Evolutionary conservation across 495 filamentous ascomycete genomes (phyloP), one percentile per base, ranked within the genome.

Genomic region (Penicillium egyptiacum): DNA sequence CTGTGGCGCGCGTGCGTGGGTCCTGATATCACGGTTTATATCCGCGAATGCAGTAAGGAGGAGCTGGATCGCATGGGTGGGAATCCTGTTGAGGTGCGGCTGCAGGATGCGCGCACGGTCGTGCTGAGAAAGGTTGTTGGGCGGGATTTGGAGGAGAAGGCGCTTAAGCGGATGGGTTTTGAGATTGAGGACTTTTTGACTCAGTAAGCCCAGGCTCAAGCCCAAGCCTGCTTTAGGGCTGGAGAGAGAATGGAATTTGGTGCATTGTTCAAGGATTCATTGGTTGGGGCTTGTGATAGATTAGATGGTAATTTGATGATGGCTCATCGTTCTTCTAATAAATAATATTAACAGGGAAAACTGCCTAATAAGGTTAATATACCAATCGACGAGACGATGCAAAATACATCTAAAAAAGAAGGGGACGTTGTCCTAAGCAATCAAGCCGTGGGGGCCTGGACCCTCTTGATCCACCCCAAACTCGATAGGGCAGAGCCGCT

Each of bases 1-100:
- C 80, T 96, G 3, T 98, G 93, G 93, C 86, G 92, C 2, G 88
- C 89, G 2, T 88, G 90, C 50, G 81, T 93, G 0, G 92, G 90
- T 0, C 83, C 92, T 0, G 94, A 98, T 72, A 78, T 97, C 57
- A 96, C 91, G 0, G 81, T 98, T 20, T 93, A 73, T 59, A 67
- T 78, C 28, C 66, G 74, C 19, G 72, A 75, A 19, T 74, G 73
- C 46, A 57, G 65, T n/a, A 70, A 66, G 40, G 78, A 81, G 44
- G 84, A 81, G 57, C 49, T 80, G 41, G 77, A 71, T 6, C 67
- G 71, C 25, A 58, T 65, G 47, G 71, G 70, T 4, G 71, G 74
- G 3, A 74, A 67, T 47, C 69, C 74, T 5, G 79, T 86, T 1
- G 83, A 86, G 57, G 65, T 85, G 26, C 69, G 75, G 11, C 55